Evolutionary conservation across 139 green algal genomes (phyloP), one percentile per base, ranked within the genome.

Genomic region (Tetraselmis chui): DNA sequence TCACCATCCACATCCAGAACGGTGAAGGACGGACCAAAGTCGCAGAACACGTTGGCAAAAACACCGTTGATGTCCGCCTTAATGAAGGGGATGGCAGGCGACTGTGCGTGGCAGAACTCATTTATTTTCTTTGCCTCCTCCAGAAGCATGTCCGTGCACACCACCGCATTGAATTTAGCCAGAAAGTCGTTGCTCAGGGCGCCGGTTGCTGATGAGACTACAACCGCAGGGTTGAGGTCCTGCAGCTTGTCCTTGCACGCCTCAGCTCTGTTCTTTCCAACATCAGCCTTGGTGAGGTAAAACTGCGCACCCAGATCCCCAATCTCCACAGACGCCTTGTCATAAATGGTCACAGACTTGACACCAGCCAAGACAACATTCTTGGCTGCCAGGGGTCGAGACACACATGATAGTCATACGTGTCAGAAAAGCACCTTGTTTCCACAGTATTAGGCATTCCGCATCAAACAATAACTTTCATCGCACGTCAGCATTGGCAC

Each of bases 351-450:
- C 11, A 99, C 89, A 0, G 90, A 88, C 76, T 95, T 97, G 29
- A 99, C 94, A 0, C 97, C 96, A 1, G 97, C 97, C 25, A 99
- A 88, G 28, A 99, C 95, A 24, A 98, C 91, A 82, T 99, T 99
- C 88, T 99, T 99, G 79, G 97, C 96, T 98, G 91, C 87, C 78
- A 67, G 18, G n/a, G 25, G 79, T 45, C 18, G 2, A n/a, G 77
- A 5, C 1, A 74, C 22, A 27, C 75, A 27, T 23, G 27, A 80
- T 2, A 75, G 5, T 29, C 29, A 24, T n/a, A n/a, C n/a, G n/a
- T n/a, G n/a, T n/a, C n/a, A n/a, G n/a, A n/a, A 23, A 76, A 24
- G 59, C 59, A 23, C 23, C 24, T 23, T 27, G 23, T 76, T 76
- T 80, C 76, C 23, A 30, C 24, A 80, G 76, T 32, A 32, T 80